Evolutionary conservation across 2,329 filamentous ascomycete genomes (phyloP).

Genomic region (Aspergillus uvarum): DNA sequence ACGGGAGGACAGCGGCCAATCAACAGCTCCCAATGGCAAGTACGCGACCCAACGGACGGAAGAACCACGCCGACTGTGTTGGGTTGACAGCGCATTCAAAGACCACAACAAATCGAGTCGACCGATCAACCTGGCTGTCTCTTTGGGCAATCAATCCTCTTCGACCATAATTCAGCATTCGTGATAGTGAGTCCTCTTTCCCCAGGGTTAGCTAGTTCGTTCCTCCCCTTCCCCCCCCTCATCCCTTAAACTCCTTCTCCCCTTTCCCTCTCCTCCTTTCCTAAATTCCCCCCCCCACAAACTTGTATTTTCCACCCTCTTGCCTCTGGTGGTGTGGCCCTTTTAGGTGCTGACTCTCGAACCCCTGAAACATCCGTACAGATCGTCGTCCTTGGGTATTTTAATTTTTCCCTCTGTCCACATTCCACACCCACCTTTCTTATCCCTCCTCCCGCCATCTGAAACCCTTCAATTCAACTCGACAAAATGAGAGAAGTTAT

Average conservation of each 20-base stretch:
- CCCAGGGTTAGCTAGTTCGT: constrained; percentile 14
- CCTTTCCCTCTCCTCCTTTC: constrained; percentile 14
- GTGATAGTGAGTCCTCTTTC: constrained; percentile 14
- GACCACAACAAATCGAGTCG: constrained; percentile 46
- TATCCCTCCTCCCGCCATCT: constrained; percentile 19
- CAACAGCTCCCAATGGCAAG: constrained; percentile 13
- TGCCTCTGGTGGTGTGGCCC: constrained; percentile 22
- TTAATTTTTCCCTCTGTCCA: constrained; percentile 34
- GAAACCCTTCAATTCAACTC: constrained; percentile 23
- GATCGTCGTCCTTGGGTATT: constrained; percentile 26
- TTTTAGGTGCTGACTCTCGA: constrained; percentile 20
- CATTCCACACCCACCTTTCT: constrained; percentile 17
- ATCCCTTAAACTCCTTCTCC: constrained; percentile 18
- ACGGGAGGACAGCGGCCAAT: constrained; percentile 27
- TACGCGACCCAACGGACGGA: constrained; percentile 41
- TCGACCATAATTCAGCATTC: constrained; percentile 3
- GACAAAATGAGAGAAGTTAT: constrained; percentile 97
- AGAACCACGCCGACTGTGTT: constrained; percentile 28
- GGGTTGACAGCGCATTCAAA: constrained; percentile 42
- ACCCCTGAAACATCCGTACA: constrained; percentile 30
- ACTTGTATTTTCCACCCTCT: constrained; percentile 11
- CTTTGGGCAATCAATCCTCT: neutral
- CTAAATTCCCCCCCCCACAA: constrained; percentile 18
- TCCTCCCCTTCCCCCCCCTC: constrained; percentile 6
- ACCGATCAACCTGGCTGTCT: constrained; percentile 31